Base-by-base conservation (phyloP, 768 basidiomycete genomes). In the Cystobasidiopsis lactophilus region DNA sequence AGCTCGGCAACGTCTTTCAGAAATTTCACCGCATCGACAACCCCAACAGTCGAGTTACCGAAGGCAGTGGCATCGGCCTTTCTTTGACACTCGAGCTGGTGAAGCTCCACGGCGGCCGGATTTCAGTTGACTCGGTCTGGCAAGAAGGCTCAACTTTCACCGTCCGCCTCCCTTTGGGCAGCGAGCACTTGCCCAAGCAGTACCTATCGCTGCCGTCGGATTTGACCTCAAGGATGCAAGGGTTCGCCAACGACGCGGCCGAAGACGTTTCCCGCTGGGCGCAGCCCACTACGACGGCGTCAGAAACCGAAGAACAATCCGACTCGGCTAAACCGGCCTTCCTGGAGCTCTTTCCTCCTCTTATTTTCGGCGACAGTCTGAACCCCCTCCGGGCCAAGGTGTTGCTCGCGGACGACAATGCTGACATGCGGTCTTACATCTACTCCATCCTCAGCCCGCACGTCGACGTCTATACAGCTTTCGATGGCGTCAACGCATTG, bases 11-110 rank as follows among this genome's bases (percentile, higher is more conserved):
- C 2, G 47, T 56, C 41, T 57, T 57, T 29, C 43, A 57, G 35
- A 52, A 52, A 3, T 57, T 57, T 21, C 52, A 54, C 13, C 40
- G 55, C 4, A 44, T 57, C n/a, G 55, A 53, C 39, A 53, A 53
- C 37, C 23, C 31, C 14, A 23, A 53, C 14, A 52, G 44, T 3
- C 29, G 55, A 27, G 39, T 30, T 10, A 41, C 45, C 21, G 55
- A 57, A 43, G 55, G 55, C 11, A 30, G 31, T 14, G 55, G 55
- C 13, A 57, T 57, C 46, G 52, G 55, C 14, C 39, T 57, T 3
- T 38, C 31, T 10, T 40, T 57, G n/a, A 47, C 43, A 3, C 52
- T 53, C 2, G 55, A 57, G 39, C 47, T 57, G 3, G 52, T 57
- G 31, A 52, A 53, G 39, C 19, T 45, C 2, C 55, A 48, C 39